These are phyloP conservation scores for Petunia secreta DNA, from an alignment of 257 asterid genomes.

Conservation along the genomic window DNA sequence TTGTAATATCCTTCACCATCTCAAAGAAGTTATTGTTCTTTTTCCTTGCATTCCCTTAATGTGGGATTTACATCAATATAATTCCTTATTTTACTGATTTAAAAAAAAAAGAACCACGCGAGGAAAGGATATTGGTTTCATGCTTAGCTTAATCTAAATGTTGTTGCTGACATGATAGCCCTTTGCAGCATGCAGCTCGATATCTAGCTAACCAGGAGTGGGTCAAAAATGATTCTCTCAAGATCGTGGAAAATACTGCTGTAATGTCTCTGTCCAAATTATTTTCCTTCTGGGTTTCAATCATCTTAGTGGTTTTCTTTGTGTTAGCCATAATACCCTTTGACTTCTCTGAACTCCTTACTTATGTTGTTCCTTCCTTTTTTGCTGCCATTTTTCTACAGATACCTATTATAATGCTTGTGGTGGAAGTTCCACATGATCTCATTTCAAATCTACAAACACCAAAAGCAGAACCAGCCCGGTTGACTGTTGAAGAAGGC, in stretches of 20 bases:
- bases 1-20: too few relatives aligned
- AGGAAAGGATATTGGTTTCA: background rate
- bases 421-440: constrained; percentile 94
- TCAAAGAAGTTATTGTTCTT: too few relatives aligned
- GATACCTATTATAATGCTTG: constrained; percentile 99
- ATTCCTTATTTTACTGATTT: too few relatives aligned
- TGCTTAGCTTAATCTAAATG: constrained; percentile 26
- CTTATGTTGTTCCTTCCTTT: constrained; percentile 25
- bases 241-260: constrained; percentile 99
- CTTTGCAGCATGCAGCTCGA: constrained; percentile 97
- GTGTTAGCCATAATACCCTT: constrained; percentile 14
- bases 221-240: constrained; percentile 99
- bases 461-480: constrained; percentile 55
- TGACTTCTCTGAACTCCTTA: background rate
- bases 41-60: too few relatives aligned
- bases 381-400: constrained; percentile 37
- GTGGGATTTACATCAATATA: too few relatives aligned
- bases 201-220: constrained; percentile 99
- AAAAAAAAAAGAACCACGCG: background rate
- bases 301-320: constrained; percentile 17
- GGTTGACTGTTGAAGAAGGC: constrained; percentile 50
- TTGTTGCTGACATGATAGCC: constrained; percentile 35
- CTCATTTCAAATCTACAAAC: constrained; percentile 60
- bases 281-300: constrained; percentile 6
- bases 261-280: constrained; percentile 55